These are phyloP conservation scores for Tricholoma saponaceum DNA, from an alignment of 768 basidiomycete species.

Conservation along the genomic window DNA sequence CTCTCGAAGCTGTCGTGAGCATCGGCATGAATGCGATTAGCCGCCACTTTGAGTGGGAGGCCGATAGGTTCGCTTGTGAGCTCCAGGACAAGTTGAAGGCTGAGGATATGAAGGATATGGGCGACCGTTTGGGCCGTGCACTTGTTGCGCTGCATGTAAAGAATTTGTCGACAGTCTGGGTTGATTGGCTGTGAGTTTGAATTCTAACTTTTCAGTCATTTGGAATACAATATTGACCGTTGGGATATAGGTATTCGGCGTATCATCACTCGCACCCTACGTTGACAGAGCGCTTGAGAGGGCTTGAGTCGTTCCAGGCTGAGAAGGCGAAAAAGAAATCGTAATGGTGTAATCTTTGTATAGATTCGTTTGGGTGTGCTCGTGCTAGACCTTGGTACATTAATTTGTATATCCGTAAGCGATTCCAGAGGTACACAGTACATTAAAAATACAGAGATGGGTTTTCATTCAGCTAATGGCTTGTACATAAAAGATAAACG, in stretches of 20 bases:
- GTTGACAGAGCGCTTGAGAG: constrained; percentile 82
- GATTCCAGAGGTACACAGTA: not conserved
- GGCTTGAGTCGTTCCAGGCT: constrained; percentile 64
- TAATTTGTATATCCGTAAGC: no score
- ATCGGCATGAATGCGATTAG: constrained; percentile 79
- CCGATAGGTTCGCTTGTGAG: constrained; percentile 82
- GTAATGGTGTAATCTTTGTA: constrained; percentile 7
- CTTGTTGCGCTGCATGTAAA: constrained; percentile 85
- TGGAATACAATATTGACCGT: constrained; percentile 1
- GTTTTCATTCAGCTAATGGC: no score
- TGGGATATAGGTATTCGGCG: constrained; percentile 69
- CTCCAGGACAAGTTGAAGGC: constrained; percentile 49
- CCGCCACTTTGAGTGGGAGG: constrained; percentile 88
- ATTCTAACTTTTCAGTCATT: constrained; percentile 12
- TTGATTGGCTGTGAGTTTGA: constrained; percentile 76
- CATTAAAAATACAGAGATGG: no score
- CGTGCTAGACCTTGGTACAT: no score
- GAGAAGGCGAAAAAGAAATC: constrained; percentile 38
- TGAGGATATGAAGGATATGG: constrained; percentile 77
- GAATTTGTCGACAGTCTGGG: constrained; percentile 91
- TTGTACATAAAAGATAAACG: no score
- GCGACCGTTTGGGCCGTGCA: constrained; percentile 77
- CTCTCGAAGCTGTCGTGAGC: constrained; percentile 69
- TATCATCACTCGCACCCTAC: constrained; percentile 98
- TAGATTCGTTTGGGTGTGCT: no score